phyloP scores from a whole-genome alignment of 345 rosid genomes.

The Eucalyptus caleyi region DNA sequence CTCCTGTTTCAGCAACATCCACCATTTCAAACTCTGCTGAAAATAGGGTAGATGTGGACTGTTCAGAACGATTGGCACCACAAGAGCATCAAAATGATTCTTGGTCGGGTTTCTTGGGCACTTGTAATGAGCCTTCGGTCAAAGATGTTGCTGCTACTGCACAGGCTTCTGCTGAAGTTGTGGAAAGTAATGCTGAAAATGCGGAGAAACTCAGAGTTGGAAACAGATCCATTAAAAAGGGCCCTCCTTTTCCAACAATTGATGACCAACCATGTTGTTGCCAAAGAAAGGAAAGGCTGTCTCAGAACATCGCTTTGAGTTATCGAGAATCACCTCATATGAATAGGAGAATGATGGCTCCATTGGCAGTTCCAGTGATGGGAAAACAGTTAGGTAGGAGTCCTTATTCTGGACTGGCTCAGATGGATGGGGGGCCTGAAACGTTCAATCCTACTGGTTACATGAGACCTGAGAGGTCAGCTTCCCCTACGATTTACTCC shows the following conservation, averaged over 20 bases:
- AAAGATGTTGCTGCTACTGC: conserved; percentile 4
- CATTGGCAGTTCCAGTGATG: conserved; percentile 14
- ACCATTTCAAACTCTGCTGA: conserved; percentile 59
- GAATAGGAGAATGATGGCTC: conserved; percentile 36
- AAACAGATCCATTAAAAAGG: conserved; percentile 22
- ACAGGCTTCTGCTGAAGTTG: not conserved
- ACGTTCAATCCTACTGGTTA: not conserved
- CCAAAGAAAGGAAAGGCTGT: conserved; percentile 68
- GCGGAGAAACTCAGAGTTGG: conserved; percentile 20
- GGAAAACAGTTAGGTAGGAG: conserved; percentile 12
- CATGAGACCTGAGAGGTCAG: conserved; percentile 21
- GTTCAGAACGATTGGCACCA: conserved; percentile 11
- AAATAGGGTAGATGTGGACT: conserved; percentile 19
- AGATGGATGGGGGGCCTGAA: conserved; percentile 26
- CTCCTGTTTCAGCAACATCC: conserved; percentile 69
- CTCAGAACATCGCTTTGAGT: conserved; percentile 27
- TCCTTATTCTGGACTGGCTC: conserved; percentile 5
- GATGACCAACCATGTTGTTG: conserved; percentile 77
- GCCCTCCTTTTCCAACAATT: conserved; percentile 24
- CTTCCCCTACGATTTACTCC: conserved; percentile 1
- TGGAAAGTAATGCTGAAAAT: conserved; percentile 7
- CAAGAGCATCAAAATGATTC: conserved; percentile 17
- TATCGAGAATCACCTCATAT: conserved; percentile 49
- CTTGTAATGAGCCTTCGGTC: conserved; percentile 12
- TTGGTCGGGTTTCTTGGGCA: conserved; percentile 11